Conservation (phyloP, 768 basidiomycete genomes). For the Auriscalpium vulgare region DNA sequence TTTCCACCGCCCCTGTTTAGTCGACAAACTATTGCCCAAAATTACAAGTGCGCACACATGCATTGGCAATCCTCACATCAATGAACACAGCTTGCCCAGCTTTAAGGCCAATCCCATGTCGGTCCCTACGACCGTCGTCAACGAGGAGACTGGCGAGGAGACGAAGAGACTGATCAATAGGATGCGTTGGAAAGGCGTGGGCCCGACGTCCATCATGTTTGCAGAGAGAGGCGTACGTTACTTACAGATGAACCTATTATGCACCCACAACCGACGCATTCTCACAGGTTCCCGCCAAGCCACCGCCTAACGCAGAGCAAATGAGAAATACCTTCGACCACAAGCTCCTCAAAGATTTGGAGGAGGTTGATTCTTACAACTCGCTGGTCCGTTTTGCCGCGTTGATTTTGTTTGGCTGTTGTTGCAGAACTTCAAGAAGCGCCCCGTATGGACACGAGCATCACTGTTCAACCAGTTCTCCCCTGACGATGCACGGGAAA, state of each 20-base stretch:
- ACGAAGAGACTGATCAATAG: constrained; percentile 77
- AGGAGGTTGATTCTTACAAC: constrained; percentile 34
- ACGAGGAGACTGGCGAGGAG: constrained; percentile 75
- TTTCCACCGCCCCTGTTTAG: constrained; percentile 90
- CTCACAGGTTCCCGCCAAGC: constrained; percentile 54
- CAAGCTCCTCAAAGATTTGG: constrained; percentile 44
- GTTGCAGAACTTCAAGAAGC: constrained; percentile 54
- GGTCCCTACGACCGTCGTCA: constrained; percentile 53
- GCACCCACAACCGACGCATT: constrained; percentile 1
- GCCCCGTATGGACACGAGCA: constrained; percentile 87
- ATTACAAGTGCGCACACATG: constrained; percentile 55
- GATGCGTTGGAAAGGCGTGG: constrained; percentile 81
- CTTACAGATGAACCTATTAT: not conserved
- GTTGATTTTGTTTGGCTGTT: not conserved
- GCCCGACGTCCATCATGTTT: constrained; percentile 65
- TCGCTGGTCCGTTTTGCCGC: not conserved
- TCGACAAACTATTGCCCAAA: constrained; percentile 68
- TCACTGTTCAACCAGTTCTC: constrained; percentile 80
- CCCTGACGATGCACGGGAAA: constrained; percentile 55
- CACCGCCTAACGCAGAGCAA: constrained; percentile 55
- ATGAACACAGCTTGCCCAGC: constrained; percentile 26
- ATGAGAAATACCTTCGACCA: constrained; percentile 47
- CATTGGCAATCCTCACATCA: not conserved
- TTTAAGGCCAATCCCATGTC: constrained; percentile 77
- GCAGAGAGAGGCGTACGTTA: constrained; percentile 44